Conservation (phyloP, 805 yeast species). For the Lipomyces yamanashiensis region DNA sequence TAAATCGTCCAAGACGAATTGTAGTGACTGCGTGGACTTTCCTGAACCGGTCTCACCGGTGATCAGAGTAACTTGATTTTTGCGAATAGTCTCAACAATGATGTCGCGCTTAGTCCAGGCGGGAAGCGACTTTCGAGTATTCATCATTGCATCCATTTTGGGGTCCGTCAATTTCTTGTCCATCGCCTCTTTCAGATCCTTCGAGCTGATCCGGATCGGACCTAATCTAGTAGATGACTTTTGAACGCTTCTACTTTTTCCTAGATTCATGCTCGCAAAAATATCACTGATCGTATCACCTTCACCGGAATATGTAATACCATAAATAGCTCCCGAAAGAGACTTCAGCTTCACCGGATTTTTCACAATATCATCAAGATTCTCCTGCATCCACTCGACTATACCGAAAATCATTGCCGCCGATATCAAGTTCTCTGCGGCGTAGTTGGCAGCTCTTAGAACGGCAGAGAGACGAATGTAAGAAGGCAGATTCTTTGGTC, state of each 20-base stretch:
- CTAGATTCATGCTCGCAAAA: slow-evolving; percentile 24
- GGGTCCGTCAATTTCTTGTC: slow-evolving; percentile 42
- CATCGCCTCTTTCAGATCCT: slow-evolving; percentile 47
- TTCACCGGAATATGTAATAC: slow-evolving; percentile 39
- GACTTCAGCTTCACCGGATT: slow-evolving; percentile 74
- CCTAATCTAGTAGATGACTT: slow-evolving; percentile 5
- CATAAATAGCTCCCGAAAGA: slow-evolving; percentile 37
- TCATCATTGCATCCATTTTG: slow-evolving; percentile 50
- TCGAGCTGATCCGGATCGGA: slow-evolving; percentile 29
- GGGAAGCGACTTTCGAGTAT: slow-evolving; percentile 65
- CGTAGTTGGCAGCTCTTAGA: slow-evolving; percentile 42
- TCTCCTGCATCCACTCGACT: slow-evolving; percentile 78
- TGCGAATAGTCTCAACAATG: slow-evolving; percentile 59
- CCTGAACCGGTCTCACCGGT: slow-evolving; percentile 99
- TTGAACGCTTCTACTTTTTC: neutral
- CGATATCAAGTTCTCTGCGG: slow-evolving; percentile 55
- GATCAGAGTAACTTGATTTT: slow-evolving; percentile 69
- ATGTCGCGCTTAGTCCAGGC: slow-evolving; percentile 76
- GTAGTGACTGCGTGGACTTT: slow-evolving; percentile 93
- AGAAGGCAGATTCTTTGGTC: slow-evolving; percentile 53
- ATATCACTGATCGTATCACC: slow-evolving; percentile 36
- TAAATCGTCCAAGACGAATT: slow-evolving; percentile 77
- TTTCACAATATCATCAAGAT: slow-evolving; percentile 60
- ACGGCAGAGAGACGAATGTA: slow-evolving; percentile 47
- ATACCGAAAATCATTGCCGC: slow-evolving; percentile 69